Base-by-base conservation (phyloP, 2,329 filamentous ascomycete genomes). In the Calycina marina region DNA sequence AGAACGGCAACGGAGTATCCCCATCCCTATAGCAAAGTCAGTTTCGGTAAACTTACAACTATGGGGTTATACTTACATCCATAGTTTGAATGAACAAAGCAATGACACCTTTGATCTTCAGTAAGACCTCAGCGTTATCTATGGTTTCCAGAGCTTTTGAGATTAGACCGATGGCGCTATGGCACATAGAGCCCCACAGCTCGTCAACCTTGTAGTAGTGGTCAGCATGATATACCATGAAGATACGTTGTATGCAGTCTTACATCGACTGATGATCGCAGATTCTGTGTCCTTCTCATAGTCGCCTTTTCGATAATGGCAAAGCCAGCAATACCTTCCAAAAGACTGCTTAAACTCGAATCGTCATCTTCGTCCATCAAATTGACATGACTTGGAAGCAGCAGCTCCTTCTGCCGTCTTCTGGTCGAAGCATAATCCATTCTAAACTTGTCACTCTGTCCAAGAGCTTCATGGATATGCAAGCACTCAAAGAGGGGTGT, bases 181-280 rank as follows among this genome's bases (percentile, higher is more conserved):
- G 82, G 51, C 88, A 96, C 82, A 96, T 90, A 0, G 86, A 94
- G 48, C 96, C 88, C 90, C 90, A 98, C 2, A 98, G 62, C 56
- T 96, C 90, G 50, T 98, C 90, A n/a, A 94, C 75, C 80, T 86
- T 39, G 14, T 35, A 14, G n/a, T n/a, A n/a, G n/a, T 13, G 18
- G 32, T 51, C 22, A 51, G 42, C 22, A 22, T 10, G 18, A 14
- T 11, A 14, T 18, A 17, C 14, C 13, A 14, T n/a, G 24, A 32
- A 6, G 6, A 18, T 9, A 14, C 14, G 14, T 20, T 27, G 11
- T 4, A 34, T 27, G 13, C 11, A 11, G 4, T 50, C 71, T 56
- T 55, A 88, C 86, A 60, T 98, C 90, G 43, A 81, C 72, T 8
- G 72, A 62, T 16, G 84, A 79, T 40, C 90, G 75, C 30, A 98